phyloP scores from a whole-genome alignment of 2,329 filamentous ascomycete species.

The Chaetothyriales sp. region DNA sequence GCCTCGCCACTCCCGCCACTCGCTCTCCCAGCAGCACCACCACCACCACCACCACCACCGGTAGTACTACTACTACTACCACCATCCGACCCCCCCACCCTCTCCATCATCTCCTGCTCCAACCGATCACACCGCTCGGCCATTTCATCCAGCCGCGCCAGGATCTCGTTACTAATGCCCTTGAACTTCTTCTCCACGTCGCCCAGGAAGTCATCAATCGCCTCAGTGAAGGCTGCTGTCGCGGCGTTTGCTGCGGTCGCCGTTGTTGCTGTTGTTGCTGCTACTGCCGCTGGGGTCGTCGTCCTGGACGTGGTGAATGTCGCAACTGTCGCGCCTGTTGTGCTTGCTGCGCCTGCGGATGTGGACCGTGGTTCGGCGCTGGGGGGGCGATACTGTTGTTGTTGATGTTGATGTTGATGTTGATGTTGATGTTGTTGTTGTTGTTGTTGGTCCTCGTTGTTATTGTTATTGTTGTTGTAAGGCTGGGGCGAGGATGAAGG shows the following conservation, averaged over 20 bases:
- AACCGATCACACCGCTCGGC: conserved; percentile 18
- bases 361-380: neutral
- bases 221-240: conserved; percentile 14
- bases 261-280: conserved; percentile 2
- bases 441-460: neutral
- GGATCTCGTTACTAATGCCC: conserved; percentile 18
- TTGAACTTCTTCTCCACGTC: conserved; percentile 20
- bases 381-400: too few species aligned
- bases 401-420: too few species aligned
- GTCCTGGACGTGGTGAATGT: neutral
- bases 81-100: conserved; percentile 2
- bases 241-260: conserved; percentile 9
- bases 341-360: neutral
- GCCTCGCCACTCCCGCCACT: neutral
- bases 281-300: neutral
- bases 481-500: too few species aligned
- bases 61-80: too few species aligned
- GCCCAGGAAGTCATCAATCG: conserved; percentile 19
- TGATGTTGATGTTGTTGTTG: neutral
- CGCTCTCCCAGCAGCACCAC: neutral
- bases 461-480: neutral
- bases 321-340: neutral
- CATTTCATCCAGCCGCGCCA: conserved; percentile 19
- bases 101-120: conserved; percentile 17
- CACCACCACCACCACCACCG: neutral